Conservation (phyloP, 768 basidiomycete genomes). For the Leucocoprinus sp. region DNA sequence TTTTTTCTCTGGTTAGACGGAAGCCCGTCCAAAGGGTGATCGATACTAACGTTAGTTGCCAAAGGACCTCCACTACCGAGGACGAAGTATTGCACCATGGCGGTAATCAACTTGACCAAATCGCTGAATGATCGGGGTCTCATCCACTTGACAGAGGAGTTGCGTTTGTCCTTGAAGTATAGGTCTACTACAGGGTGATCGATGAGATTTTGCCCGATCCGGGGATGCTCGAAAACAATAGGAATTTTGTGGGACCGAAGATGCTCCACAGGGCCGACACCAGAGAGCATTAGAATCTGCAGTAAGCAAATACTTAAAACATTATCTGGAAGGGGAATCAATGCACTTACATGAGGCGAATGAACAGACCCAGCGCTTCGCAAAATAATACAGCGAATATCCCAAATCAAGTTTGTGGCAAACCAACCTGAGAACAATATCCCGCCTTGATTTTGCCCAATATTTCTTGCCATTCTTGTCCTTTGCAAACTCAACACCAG, state of each 20-base stretch:
- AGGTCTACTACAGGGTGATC: constrained; percentile 63
- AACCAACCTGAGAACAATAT: constrained; percentile 55
- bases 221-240: constrained; percentile 54
- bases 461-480: constrained; percentile 30
- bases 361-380: constrained; percentile 33
- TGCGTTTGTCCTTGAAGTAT: constrained; percentile 43
- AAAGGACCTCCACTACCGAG: constrained; percentile 40
- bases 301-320: not conserved
- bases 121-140: constrained; percentile 24
- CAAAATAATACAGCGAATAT: not conserved
- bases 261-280: constrained; percentile 61
- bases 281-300: constrained; percentile 66
- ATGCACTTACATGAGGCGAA: constrained; percentile 47
- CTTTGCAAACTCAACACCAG: constrained; percentile 54
- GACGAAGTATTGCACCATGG: constrained; percentile 33
- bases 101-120: constrained; percentile 20
- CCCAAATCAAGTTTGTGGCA: not conserved
- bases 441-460: constrained; percentile 41
- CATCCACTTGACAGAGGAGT: constrained; percentile 34
- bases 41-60: constrained; percentile 40
- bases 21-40: not conserved
- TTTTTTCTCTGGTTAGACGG: constrained; percentile 12
- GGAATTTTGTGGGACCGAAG: constrained; percentile 48
- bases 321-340: not conserved
- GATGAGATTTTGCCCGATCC: constrained; percentile 65